Evolutionary conservation across 805 yeast genomes (phyloP).

Genomic region (Metschnikowia borealis): DNA sequence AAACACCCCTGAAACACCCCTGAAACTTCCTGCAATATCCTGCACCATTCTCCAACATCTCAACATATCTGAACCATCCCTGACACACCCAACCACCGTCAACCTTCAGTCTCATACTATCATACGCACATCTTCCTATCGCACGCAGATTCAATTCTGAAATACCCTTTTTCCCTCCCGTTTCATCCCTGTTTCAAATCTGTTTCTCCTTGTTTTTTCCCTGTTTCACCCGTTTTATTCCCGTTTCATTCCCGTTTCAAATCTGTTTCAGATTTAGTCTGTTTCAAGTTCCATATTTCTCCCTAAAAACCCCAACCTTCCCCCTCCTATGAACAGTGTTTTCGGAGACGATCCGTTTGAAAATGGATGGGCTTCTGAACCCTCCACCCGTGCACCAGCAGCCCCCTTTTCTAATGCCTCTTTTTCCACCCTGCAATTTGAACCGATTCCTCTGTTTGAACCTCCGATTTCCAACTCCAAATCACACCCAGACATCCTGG

Average conservation of each 20-base stretch:
- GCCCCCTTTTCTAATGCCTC: conserved; percentile 8
- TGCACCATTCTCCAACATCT: too few species aligned
- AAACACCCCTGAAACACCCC: neutral
- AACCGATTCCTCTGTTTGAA: neutral
- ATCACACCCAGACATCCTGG: conserved; percentile 10
- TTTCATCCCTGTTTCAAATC: too few species aligned
- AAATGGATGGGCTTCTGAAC: conserved; percentile 33
- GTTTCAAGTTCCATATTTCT: neutral
- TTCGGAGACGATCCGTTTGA: conserved; percentile 35
- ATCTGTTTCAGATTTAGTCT: too few species aligned
- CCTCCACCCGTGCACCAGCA: conserved; percentile 4
- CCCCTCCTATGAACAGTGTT: conserved; percentile 12
- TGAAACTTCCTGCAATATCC: neutral
- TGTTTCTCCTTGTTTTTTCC: too few species aligned
- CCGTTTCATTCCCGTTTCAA: too few species aligned
- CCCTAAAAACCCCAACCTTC: neutral
- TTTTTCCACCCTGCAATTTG: conserved; percentile 2
- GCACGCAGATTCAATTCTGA: neutral
- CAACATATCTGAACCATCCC: neutral
- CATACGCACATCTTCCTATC: too few species aligned
- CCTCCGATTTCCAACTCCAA: neutral
- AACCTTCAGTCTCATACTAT: too few species aligned
- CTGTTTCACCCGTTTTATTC: too few species aligned
- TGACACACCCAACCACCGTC: neutral
- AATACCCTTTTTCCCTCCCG: neutral